A percentile compares a stretch with the other conserved stretches of the same genome.
These are phyloP conservation scores for Larix kaempferi DNA, from an alignment of 75 land plant genomes.

Conservation along the genomic window DNA sequence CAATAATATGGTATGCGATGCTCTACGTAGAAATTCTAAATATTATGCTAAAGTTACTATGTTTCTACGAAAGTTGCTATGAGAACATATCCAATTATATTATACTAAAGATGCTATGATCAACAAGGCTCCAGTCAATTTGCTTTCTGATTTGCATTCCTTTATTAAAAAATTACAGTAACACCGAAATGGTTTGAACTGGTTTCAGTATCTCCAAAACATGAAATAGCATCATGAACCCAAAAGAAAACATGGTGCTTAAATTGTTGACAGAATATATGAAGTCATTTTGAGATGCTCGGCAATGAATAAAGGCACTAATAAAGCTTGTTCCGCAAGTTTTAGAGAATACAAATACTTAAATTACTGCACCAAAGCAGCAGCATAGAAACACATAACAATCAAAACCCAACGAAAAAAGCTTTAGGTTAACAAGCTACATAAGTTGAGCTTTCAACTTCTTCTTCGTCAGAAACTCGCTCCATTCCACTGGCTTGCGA, in stretches of 20 bases:
- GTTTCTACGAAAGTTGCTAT: no score
- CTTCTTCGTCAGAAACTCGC: constrained; percentile 27
- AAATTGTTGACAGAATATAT: not conserved
- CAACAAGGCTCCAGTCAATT: no score
- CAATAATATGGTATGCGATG: no score
- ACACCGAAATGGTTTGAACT: not conserved
- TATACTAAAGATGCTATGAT: no score
- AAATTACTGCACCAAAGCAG: not conserved
- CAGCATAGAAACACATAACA: not conserved
- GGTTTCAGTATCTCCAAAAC: not conserved
- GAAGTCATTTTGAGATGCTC: not conserved
- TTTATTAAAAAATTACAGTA: not conserved
- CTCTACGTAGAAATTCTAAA: no score
- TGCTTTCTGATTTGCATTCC: no score
- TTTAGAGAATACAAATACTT: not conserved
- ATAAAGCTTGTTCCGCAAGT: not conserved
- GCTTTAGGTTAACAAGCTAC: not conserved
- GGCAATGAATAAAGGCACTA: not conserved
- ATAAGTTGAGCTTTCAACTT: constrained; percentile 27
- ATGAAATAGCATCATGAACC: not conserved
- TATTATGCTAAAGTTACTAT: no score
- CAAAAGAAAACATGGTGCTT: not conserved
- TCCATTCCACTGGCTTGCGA: constrained; percentile 32
- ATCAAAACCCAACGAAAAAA: not conserved
- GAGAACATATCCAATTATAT: no score